Conservation (phyloP, 2,329 filamentous ascomycete species). For the Arachnomyces sp. region DNA sequence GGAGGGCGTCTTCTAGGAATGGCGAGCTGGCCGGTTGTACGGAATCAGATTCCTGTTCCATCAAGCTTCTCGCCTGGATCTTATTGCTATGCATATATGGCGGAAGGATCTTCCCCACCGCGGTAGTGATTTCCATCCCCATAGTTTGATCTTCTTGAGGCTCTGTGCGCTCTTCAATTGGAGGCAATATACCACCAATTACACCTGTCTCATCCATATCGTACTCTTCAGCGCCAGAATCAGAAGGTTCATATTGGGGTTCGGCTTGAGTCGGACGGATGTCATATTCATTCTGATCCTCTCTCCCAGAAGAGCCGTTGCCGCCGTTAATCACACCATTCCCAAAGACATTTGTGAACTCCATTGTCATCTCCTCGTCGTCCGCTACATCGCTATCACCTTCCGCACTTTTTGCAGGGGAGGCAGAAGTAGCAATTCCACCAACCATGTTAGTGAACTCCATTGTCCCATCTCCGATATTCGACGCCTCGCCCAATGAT, state of each 20-base stretch:
- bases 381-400: constrained; percentile 26
- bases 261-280: constrained; percentile 9
- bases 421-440: constrained; percentile 25
- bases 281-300: constrained; percentile 8
- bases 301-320: constrained; percentile 4
- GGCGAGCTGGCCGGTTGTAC: constrained; percentile 40
- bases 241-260: constrained; percentile 14
- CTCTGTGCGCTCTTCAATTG: constrained; percentile 33
- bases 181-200: constrained; percentile 37
- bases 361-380: constrained; percentile 43
- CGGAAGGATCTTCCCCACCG: constrained; percentile 55
- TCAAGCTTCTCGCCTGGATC: constrained; percentile 47
- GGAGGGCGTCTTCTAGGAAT: constrained; percentile 31
- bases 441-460: constrained; percentile 40
- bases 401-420: constrained; percentile 21
- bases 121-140: constrained; percentile 62
- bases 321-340: constrained; percentile 29
- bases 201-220: constrained; percentile 56
- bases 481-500: constrained; percentile 34
- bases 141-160: constrained; percentile 40
- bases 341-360: constrained; percentile 40
- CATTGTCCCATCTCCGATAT: constrained; percentile 42
- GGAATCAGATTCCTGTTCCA: constrained; percentile 53
- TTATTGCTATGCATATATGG: constrained; percentile 35
- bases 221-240: constrained; percentile 21